Base-by-base conservation (phyloP, 2,329 filamentous ascomycete species). In the Bipolaris sorokiniana region DNA sequence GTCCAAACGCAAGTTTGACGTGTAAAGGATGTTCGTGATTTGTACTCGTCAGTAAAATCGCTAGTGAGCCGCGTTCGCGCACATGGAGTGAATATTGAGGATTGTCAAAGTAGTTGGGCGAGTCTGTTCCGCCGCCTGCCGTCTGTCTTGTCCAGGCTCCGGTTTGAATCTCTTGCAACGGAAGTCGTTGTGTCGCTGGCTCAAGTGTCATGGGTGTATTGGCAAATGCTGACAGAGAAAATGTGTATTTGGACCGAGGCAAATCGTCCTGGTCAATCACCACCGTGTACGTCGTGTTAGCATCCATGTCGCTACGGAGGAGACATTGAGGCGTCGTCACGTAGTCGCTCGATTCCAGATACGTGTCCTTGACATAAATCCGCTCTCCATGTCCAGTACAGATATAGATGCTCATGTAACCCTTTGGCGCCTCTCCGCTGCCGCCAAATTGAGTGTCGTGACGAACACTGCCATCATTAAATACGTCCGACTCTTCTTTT, bases 261-360 rank as follows among this genome's bases (percentile, higher is more conserved):
- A 98, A 83, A 36, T 89, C 88, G 68, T 96, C 88, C 67, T 96
- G 90, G 15, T 92, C 89, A 26, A 92, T 81, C 7, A 93, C 90
- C 5, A 90, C 79, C 0, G 86, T 88, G 66, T 86, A 86, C 0
- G 77, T 78, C 10, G 78, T 77, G 15, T 78, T 74, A 1, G 81
- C 73, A n/a, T 81, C 76, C 56, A 83, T 82, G 26, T 90, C 84
- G 59, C 96, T 83, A 56, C 90, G 88, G 42, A 96, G 86, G 7
- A 99, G 85, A 0, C 91, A 96, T 74, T 98, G 96, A 1, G 92
- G 92, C 2, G 93, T 96, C 76, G 97, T 94, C 33, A 98, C 92
- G 61, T 91, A 97, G n/a, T 91, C 90, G 0, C 90, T 90, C 34
- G 89, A 87, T 66, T 91, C 87, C 0, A 90, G 75, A 22, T 88